Conservation (phyloP, 1,139 yeast species). For the Zygotorulaspora mrakii region DNA sequence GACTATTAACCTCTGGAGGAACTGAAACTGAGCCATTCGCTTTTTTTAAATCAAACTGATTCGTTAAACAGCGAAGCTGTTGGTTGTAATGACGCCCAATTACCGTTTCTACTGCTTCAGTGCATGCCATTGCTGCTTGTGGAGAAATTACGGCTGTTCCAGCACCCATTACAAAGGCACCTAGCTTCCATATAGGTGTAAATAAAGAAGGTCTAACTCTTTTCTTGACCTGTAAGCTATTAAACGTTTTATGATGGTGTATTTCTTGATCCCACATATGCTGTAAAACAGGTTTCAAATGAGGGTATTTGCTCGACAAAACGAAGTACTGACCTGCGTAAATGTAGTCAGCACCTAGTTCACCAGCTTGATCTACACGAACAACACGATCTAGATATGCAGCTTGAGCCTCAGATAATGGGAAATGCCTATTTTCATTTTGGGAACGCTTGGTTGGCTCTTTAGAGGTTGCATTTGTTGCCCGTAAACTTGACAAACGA, state of each 20-base stretch:
- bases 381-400: slow-evolving; percentile 73
- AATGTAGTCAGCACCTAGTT: slow-evolving; percentile 92
- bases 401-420: slow-evolving; percentile 55
- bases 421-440: slow-evolving; percentile 18
- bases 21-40: slow-evolving; percentile 42
- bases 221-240: slow-evolving; percentile 65
- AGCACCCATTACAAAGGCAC: slow-evolving; percentile 83
- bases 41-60: slow-evolving; percentile 51
- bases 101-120: slow-evolving; percentile 98
- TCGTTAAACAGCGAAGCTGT: slow-evolving; percentile 72
- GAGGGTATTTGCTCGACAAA: slow-evolving; percentile 65
- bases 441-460: slow-evolving; percentile 10
- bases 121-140: slow-evolving; percentile 99
- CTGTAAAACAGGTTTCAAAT: slow-evolving; percentile 64
- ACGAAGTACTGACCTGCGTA: slow-evolving; percentile 88
- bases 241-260: slow-evolving; percentile 83
- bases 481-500: slow-evolving; percentile 16
- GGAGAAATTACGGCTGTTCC: slow-evolving; percentile 84
- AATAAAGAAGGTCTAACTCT: slow-evolving; percentile 86
- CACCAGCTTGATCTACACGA: slow-evolving; percentile 97
- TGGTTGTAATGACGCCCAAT: slow-evolving; percentile 94
- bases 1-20: slow-evolving; percentile 51
- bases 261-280: slow-evolving; percentile 99
- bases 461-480: slow-evolving; percentile 4
- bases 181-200: slow-evolving; percentile 90